Base-by-base conservation (phyloP, 2,329 filamentous ascomycete species). In the Pseudogymnoascus pannorum region DNA sequence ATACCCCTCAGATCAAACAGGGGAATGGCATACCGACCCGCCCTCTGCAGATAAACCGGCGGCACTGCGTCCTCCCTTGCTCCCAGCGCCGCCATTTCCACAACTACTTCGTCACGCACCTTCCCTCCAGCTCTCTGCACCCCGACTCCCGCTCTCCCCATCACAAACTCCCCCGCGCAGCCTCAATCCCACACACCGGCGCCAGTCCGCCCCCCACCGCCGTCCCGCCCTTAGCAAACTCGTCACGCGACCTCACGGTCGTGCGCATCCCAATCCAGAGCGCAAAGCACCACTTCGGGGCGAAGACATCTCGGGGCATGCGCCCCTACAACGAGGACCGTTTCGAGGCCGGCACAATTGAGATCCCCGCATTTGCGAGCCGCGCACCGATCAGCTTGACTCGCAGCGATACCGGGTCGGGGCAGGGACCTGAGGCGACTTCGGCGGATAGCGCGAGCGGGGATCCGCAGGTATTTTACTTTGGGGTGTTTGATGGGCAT, bases 391-490 rank as follows among this genome's bases (percentile, higher is more conserved):
- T 90, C 64, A 87, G 81, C 68, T 68, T 82, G 44, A 72, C 66
- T 60, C 57, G 70, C 26, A 61, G 42, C 24, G 51, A 36, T 58
- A 14, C 63, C 58, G 16, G 62, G 64, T 65, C 64, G 29, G 36
- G 36, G 3, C 67, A 57, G 48, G 58, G 60, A 22, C 82, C 78
- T 64, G 85, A 85, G 74, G 86, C 82, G 58, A 90, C 83, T 22
- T 84, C 80, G 8, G 90, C 91, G 5, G 89, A 90, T 62, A 89
- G 87, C 66, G 85, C 89, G 1, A 89, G 85, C 65, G 93, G 93
- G 2, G 93, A 97, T 71, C 93, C 93, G 1, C 93, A 97, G 72
- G 87, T 97, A 33, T 99, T 99, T 75, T 99, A 97, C 74, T 99
- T 97, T 79, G 92, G 85, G 1, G 87, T 97, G 1, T 99, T 97